Evolutionary conservation across 441 rosid species (phyloP), one percentile per base, ranked within the genome.

Genomic region (Jatropha multifida): DNA sequence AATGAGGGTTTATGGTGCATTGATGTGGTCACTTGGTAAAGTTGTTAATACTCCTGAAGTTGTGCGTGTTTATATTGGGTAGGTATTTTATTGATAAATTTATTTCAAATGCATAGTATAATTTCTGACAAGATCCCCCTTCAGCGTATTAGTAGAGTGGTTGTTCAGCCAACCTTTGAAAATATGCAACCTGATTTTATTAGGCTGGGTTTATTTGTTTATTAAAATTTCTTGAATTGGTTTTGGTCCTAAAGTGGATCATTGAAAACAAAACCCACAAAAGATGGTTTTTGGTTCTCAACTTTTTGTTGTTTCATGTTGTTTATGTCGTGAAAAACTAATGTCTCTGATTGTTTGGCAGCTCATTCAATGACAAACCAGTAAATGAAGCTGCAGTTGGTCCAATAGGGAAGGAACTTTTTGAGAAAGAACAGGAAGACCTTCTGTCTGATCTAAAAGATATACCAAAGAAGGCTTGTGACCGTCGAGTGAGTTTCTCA

Each of bases 21-120:
- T 96, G 68, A 93, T 96, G 97, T 93, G 98, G 98, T 96, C 99
- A 48, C 97, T 96, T 17, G 97, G 99, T 71, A 96, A 93, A 86
- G 99, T 96, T 81, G 83, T 96, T 11, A 92, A 92, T 77, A 94
- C 97, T 78, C 98, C 98, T 54, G 99, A 94, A 83, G 99, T 94
- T 78, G 74, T 59, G 81, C 98, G 98, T 65, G 98, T 96, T 73
- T 96, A 96, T 85, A 92, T 93, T 56, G 98, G 99, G 99, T 96
- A 85, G 77, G 84, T 61, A 74, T 70, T 79, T 48, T 65, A 14
- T 75, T n/a, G 2, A 49, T 7, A 40, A 51, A 41, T 75, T 72
- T 59, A 11, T 46, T 49, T 56, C n/a, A 10, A 37, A 49, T 44
- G 62, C 46, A 40, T 5, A 38, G 46, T 18, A 44, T 65, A 38